Percentiles rank a stretch among this genome's conserved stretches.
Conservation (phyloP, 2,329 filamentous ascomycete genomes). For the Aspergillus sp. region DNA sequence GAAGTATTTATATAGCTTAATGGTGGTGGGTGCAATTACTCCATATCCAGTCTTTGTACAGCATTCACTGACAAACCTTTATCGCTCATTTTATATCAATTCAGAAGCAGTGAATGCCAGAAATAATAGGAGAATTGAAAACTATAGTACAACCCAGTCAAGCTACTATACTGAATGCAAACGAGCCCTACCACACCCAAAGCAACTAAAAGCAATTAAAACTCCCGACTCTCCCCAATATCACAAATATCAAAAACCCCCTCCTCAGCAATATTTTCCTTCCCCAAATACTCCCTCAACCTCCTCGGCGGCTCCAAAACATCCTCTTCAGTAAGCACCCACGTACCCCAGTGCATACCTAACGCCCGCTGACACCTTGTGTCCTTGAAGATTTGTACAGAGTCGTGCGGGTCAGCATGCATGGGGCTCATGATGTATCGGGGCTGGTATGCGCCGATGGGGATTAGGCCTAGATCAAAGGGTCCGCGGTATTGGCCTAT, state of each 20-base stretch:
- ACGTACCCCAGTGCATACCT: conserved; percentile 88
- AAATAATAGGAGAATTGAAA: no score
- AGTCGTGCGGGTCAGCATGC: conserved; percentile 81
- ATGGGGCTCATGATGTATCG: conserved; percentile 64
- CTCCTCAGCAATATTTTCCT: conserved; percentile 59
- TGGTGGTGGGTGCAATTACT: no score
- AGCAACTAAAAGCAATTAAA: conserved; percentile 40
- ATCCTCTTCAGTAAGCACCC: conserved; percentile 79
- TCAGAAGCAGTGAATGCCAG: no score
- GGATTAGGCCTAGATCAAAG: conserved; percentile 86
- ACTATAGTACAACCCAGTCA: neutral
- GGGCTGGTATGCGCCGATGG: conserved; percentile 77
- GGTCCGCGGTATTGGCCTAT: conserved; percentile 74
- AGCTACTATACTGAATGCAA: neutral
- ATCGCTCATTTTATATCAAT: no score
- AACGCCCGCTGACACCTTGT: conserved; percentile 70
- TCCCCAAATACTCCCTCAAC: conserved; percentile 64
- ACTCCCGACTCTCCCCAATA: conserved; percentile 76
- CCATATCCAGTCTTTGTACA: no score
- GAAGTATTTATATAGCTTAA: no score
- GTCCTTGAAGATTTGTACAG: conserved; percentile 82
- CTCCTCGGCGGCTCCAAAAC: conserved; percentile 72
- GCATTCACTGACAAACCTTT: no score
- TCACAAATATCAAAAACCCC: conserved; percentile 77
- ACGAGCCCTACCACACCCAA: neutral